Evolutionary conservation across 2,329 filamentous ascomycete genomes (phyloP).

Genomic region (Trichoderma sp.): DNA sequence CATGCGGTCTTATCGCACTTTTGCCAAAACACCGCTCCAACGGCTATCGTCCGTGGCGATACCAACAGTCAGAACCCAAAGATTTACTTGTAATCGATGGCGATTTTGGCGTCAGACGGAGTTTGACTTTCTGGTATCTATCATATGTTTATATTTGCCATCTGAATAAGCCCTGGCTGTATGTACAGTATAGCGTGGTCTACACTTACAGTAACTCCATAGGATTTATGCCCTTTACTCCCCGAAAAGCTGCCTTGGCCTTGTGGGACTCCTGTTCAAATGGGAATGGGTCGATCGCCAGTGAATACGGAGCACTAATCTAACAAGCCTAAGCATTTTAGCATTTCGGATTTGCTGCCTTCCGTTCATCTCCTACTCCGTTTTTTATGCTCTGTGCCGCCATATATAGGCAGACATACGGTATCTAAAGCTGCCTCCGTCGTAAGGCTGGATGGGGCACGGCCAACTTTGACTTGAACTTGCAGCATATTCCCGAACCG

Average conservation of each 20-base stretch:
- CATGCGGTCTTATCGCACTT: conserved; percentile 4
- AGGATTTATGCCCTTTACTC: neutral
- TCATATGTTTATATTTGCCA: neutral
- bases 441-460: neutral
- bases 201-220: too few species aligned
- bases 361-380: neutral
- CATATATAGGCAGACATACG: neutral
- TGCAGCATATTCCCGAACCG: neutral
- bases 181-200: neutral
- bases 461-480: neutral
- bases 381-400: neutral
- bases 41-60: neutral
- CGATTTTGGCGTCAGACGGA: conserved; percentile 4
- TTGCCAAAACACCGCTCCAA: neutral
- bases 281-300: neutral
- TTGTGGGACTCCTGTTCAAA: neutral
- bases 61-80: neutral
- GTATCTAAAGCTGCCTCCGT: neutral
- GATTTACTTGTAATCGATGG: neutral
- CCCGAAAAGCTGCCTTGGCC: neutral
- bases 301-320: neutral
- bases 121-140: neutral
- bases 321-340: neutral
- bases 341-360: neutral
- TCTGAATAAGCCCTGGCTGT: neutral